Conservation (phyloP, 345 rosid species). For the Litchi chinensis region DNA sequence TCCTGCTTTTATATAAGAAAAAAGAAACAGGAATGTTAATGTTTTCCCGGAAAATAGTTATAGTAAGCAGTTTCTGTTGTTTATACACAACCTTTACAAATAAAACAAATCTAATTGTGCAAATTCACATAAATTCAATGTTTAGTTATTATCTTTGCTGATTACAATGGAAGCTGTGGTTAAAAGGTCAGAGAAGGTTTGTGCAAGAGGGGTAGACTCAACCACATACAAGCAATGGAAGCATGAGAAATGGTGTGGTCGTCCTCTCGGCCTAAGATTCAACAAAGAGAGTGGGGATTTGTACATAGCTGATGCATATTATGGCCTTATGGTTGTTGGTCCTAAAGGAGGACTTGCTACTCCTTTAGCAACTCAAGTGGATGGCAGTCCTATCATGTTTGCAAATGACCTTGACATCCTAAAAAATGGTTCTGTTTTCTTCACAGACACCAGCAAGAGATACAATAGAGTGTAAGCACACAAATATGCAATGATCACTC, state of each 20-base stretch:
- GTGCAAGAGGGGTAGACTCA: conserved; percentile 79
- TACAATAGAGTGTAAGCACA: conserved; percentile 76
- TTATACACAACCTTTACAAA: too few species aligned
- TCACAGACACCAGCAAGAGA: conserved; percentile 93
- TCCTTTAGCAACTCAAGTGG: conserved; percentile 73
- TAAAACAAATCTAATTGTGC: too few species aligned
- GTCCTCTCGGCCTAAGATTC: conserved; percentile 90
- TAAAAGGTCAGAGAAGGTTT: conserved; percentile 76
- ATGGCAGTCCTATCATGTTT: conserved; percentile 70
- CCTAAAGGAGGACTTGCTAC: conserved; percentile 82
- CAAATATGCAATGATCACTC: neutral
- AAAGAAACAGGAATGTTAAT: too few species aligned
- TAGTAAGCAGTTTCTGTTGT: too few species aligned
- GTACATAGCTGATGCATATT: conserved; percentile 93
- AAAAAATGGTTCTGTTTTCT: conserved; percentile 85
- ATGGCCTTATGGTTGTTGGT: conserved; percentile 84
- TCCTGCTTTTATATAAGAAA: too few species aligned
- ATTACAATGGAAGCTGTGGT: conserved; percentile 11
- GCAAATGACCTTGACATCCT: conserved; percentile 94
- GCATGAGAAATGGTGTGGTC: conserved; percentile 79
- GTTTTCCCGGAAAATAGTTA: too few species aligned
- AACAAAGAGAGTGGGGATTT: conserved; percentile 58
- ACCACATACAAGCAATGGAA: conserved; percentile 91
- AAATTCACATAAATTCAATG: too few species aligned
- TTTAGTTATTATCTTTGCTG: neutral